Percentiles rank a stretch among this genome's conserved stretches.
Evolutionary conservation across 345 rosid species (phyloP).

Genomic region (Hypericum perforatum): DNA sequence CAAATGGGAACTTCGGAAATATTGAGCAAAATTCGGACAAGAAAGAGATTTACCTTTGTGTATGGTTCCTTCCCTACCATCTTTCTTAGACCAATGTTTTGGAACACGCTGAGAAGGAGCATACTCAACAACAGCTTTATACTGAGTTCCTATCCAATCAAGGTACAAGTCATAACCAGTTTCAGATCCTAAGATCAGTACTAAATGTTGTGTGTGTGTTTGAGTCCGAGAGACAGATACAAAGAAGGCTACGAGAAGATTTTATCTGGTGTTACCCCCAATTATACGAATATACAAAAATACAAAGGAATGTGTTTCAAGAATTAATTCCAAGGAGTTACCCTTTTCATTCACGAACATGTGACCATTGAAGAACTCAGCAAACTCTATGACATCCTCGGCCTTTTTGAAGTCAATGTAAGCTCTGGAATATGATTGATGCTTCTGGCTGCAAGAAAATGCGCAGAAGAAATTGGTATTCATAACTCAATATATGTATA

Average conservation of each 20-base stretch:
- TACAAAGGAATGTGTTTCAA: background rate
- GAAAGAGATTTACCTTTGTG: constrained; percentile 32
- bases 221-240: no score
- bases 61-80: constrained; percentile 63
- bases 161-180: background rate
- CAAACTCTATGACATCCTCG: constrained; percentile 63
- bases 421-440: constrained; percentile 46
- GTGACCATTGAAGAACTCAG: constrained; percentile 63
- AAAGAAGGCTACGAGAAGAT: no score
- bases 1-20: constrained; percentile 1
- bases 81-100: constrained; percentile 44
- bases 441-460: constrained; percentile 49
- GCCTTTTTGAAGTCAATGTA: constrained; percentile 55
- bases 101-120: constrained; percentile 68
- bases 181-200: background rate
- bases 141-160: constrained; percentile 41
- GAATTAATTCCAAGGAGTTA: constrained; percentile 19
- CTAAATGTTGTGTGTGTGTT: no score
- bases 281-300: no score
- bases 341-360: constrained; percentile 76
- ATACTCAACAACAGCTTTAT: constrained; percentile 56
- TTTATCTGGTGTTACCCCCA: no score
- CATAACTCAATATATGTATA: no score
- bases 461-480: no score
- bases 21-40: background rate